phyloP scores from a whole-genome alignment of 1,284 basidiomycete genomes.

The Vanrija sp. region DNA sequence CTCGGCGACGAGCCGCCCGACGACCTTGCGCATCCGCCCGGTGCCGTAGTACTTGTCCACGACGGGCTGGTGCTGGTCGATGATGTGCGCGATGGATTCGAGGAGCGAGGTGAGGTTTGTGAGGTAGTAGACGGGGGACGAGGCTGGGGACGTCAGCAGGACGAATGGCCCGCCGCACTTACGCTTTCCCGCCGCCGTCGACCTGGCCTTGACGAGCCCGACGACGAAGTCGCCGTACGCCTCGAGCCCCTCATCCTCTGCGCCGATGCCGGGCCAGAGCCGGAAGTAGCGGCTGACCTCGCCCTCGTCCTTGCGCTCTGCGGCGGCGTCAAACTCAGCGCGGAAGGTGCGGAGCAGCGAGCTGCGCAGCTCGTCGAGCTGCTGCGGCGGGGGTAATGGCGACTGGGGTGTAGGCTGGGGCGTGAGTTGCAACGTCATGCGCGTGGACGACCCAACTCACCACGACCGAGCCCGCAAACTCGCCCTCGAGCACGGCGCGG shows the following conservation, averaged over 20 bases:
- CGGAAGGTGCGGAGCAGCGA: slow-evolving; percentile 74
- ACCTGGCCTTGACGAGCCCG: slow-evolving; percentile 75
- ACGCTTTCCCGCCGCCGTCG: slow-evolving; percentile 77
- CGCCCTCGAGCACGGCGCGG: slow-evolving; percentile 68
- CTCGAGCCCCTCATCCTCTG: slow-evolving; percentile 76
- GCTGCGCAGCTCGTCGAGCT: slow-evolving; percentile 69
- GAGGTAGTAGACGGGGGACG: slow-evolving; percentile 83
- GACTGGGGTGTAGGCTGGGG: slow-evolving; percentile 79
- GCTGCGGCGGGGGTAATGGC: slow-evolving; percentile 78
- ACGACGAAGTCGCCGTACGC: slow-evolving; percentile 92
- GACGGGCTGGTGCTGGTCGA: slow-evolving; percentile 94
- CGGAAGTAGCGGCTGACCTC: slow-evolving; percentile 94
- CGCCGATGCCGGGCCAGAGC: slow-evolving; percentile 87
- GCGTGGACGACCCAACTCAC: slow-evolving; percentile 54
- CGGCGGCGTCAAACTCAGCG: slow-evolving; percentile 73
- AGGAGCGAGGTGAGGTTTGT: slow-evolving; percentile 82
- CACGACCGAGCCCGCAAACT: slow-evolving; percentile 82
- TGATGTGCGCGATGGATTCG: slow-evolving; percentile 90
- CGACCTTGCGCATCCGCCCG: slow-evolving; percentile 78
- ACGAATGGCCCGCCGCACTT: slow-evolving; percentile 9
- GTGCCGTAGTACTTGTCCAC: slow-evolving; percentile 95
- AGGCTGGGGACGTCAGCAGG: slow-evolving; percentile 55
- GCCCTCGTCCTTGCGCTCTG: slow-evolving; percentile 67
- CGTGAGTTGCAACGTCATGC: slow-evolving; percentile 4
- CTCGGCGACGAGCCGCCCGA: slow-evolving; percentile 73